These are phyloP conservation scores for Aechmea fasciata DNA, from an alignment of 176 grass and related monocot species.

Conservation along the genomic window DNA sequence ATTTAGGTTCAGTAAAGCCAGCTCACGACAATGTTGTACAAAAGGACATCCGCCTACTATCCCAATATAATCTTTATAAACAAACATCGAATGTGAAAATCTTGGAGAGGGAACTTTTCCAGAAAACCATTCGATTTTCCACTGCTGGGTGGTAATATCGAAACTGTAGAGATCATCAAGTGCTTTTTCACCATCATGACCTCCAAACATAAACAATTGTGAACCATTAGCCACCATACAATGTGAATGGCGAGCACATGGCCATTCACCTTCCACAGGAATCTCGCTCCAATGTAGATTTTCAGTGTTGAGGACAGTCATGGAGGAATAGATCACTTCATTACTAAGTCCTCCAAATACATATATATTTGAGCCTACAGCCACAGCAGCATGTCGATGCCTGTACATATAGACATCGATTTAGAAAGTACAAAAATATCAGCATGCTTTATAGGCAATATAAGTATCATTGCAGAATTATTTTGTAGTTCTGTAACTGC, in stretches of 20 bases:
- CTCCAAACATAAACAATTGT: constrained; percentile 72
- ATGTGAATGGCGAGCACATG: constrained; percentile 91
- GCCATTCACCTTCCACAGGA: constrained; percentile 36
- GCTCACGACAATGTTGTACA: constrained; percentile 53
- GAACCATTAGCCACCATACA: constrained; percentile 49
- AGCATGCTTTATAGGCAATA: not conserved
- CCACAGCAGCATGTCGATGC: constrained; percentile 64
- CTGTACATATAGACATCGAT: constrained; percentile 31
- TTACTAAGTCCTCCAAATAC: constrained; percentile 74
- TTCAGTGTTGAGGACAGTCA: constrained; percentile 70
- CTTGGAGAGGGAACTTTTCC: constrained; percentile 65
- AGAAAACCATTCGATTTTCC: constrained; percentile 51
- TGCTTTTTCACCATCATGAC: constrained; percentile 76
- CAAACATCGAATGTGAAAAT: constrained; percentile 95
- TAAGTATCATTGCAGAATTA: not conserved
- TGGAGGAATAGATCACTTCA: constrained; percentile 74
- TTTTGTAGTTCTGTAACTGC: not conserved
- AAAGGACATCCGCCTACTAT: constrained; percentile 82
- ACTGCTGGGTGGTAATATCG: constrained; percentile 49
- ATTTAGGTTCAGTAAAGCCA: constrained; percentile 55
- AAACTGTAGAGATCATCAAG: constrained; percentile 70
- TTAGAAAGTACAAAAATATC: not conserved
- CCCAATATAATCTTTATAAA: constrained; percentile 66
- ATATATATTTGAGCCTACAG: constrained; percentile 56
- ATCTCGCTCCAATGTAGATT: constrained; percentile 55